Evolutionary conservation across 2,329 filamentous ascomycete genomes (phyloP).

Genomic region (Ophiostoma novo-ulmi): DNA sequence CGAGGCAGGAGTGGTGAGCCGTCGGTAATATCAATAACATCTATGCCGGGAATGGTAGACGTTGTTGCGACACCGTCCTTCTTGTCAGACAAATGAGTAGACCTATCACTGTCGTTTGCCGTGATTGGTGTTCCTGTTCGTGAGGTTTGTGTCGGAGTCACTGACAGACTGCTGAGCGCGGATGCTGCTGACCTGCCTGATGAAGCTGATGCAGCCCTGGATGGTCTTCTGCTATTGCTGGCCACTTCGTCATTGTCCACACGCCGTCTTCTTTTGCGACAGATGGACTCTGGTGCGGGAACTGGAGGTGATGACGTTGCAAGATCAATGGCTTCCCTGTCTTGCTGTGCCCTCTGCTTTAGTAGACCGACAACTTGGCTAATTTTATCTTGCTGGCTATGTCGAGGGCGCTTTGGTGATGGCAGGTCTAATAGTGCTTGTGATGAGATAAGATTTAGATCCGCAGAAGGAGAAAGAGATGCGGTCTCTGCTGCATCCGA

Average conservation of each 20-base stretch:
- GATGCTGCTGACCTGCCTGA: slow-evolving; percentile 32
- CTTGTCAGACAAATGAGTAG: slow-evolving; percentile 12
- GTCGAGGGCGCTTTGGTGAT: background rate
- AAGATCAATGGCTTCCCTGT: background rate
- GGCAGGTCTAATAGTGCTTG: background rate
- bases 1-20: slow-evolving; percentile 11
- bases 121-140: slow-evolving; percentile 24
- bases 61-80: background rate
- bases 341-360: background rate
- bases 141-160: slow-evolving; percentile 34
- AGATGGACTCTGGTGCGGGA: background rate
- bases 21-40: background rate
- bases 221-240: background rate
- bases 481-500: slow-evolving; percentile 13
- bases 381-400: background rate
- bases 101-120: slow-evolving; percentile 23
- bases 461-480: background rate
- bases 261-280: background rate
- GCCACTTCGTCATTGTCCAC: background rate
- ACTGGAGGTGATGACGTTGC: slow-evolving; percentile 19
- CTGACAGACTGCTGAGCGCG: slow-evolving; percentile 38
- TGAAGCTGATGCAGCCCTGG: background rate
- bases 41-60: background rate
- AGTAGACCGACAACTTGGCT: background rate
- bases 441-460: background rate